Evolutionary conservation across 1,284 basidiomycete genomes (phyloP).

Genomic region (Rhizoctonia solani): DNA sequence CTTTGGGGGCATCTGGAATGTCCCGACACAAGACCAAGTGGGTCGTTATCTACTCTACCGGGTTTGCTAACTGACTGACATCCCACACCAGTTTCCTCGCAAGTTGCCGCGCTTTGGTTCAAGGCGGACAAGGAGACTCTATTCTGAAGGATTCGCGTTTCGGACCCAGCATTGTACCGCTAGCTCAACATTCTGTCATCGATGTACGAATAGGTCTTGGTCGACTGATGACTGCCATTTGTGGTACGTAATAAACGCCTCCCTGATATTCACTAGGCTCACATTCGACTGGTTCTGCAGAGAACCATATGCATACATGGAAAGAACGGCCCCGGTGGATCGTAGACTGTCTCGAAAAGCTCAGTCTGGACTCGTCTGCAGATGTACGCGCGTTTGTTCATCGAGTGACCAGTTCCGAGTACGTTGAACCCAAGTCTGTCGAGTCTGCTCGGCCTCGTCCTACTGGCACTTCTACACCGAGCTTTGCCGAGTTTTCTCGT

Average conservation of each 20-base stretch:
- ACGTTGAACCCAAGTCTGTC: neutral
- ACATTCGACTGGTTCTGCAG: slow-evolving; percentile 41
- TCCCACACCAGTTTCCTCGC: slow-evolving; percentile 63
- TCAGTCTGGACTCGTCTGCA: slow-evolving; percentile 36
- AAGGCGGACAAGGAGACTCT: slow-evolving; percentile 48
- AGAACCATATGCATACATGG: slow-evolving; percentile 31
- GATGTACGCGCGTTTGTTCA: slow-evolving; percentile 40
- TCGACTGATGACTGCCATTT: slow-evolving; percentile 62
- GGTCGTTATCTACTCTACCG: slow-evolving; percentile 44
- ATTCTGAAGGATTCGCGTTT: slow-evolving; percentile 60
- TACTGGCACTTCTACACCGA: neutral
- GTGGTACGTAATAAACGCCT: slow-evolving; percentile 56
- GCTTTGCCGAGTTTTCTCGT: slow-evolving; percentile 23
- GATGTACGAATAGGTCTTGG: slow-evolving; percentile 89
- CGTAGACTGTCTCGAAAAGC: slow-evolving; percentile 29
- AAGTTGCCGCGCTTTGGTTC: slow-evolving; percentile 67
- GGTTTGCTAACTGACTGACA: slow-evolving; percentile 31
- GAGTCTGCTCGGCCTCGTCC: neutral
- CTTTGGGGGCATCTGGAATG: slow-evolving; percentile 58
- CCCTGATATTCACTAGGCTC: slow-evolving; percentile 41
- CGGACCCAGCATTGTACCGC: slow-evolving; percentile 59
- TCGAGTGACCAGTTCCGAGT: neutral
- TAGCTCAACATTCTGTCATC: slow-evolving; percentile 73
- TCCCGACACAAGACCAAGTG: slow-evolving; percentile 79
- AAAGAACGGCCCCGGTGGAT: slow-evolving; percentile 20